Evolutionary conservation across 345 rosid genomes (phyloP), one percentile per base, ranked within the genome.

Genomic region (Linum lewisii): DNA sequence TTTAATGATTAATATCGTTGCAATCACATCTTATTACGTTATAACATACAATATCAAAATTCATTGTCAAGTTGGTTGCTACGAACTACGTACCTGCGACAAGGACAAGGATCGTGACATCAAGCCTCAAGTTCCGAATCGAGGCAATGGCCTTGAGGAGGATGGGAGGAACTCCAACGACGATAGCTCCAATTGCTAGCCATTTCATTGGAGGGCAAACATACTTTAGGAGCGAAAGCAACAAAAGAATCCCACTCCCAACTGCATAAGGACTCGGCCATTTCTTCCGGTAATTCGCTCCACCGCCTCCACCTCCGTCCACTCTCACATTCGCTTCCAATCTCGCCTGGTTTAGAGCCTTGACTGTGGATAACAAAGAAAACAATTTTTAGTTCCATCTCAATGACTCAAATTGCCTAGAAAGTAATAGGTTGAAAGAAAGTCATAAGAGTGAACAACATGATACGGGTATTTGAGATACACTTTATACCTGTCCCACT

Each of bases 251-350:
- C 0, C 97, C 97, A 65, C 86, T 79, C 38, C 73, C 81, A 26
- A 84, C 14, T 18, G 88, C 87, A 44, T 72, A 84, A 6, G 88
- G 94, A 29, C 94, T 89, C 26, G 99, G 99, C 99, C 94, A 87
- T 79, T 84, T 89, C 57, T 82, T 81, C 55, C 71, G 69, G 61
- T 69, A 73, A 52, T 69, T 70, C 0, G 67, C 70, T 14, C 72
- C 84, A 60, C 95, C 99, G 0, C n/a, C n/a, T n/a, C 66, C 69
- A 15, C 70, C 84, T 62, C 95, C 99, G n/a, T 70, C 52, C 11
- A 68, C 75, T 59, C 83, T 84, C 37, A 87, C 79, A 51, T 80
- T 84, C 21, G 99, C 99, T 61, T 93, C 99, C 24, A 93, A 45
- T 53, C 92, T 69, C 29, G 87, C 97, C 70, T 79, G 83, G 67